These are phyloP conservation scores for Zoysia pacifica DNA, from an alignment of 176 grass and related monocot genomes.

Conservation along the genomic window DNA sequence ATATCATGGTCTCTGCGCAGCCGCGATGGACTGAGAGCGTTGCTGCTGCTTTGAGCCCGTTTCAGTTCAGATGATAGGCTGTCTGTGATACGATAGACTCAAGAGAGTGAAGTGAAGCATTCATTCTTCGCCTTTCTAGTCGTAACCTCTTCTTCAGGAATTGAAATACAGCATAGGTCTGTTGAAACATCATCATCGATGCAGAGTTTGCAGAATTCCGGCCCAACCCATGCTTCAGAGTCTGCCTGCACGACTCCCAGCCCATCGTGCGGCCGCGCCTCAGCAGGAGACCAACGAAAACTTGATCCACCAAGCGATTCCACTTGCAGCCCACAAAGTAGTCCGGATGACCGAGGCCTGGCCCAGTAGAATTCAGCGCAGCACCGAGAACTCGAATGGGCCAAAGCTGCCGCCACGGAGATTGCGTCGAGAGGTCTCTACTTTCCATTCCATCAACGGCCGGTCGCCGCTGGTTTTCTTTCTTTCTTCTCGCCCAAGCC, in stretches of 20 bases:
- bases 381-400: not conserved
- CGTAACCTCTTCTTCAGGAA: too few species aligned
- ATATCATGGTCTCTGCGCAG: not conserved
- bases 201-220: not conserved
- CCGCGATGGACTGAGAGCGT: not conserved
- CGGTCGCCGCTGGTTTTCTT: conserved; percentile 41
- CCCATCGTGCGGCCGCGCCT: not conserved
- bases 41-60: not conserved
- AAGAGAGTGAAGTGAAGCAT: too few species aligned
- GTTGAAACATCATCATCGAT: too few species aligned
- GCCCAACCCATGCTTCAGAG: not conserved
- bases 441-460: conserved; percentile 31
- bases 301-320: not conserved
- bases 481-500: conserved; percentile 52
- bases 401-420: not conserved
- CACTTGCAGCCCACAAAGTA: too few species aligned
- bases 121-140: not conserved
- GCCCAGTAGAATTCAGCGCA: not conserved
- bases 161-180: too few species aligned
- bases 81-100: not conserved
- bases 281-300: not conserved
- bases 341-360: not conserved
- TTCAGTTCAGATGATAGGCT: conserved; percentile 23
- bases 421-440: conserved; percentile 6
- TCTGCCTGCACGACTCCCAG: not conserved